Conservation (phyloP, 2,329 filamentous ascomycete genomes). For the Diaporthe capsici region DNA sequence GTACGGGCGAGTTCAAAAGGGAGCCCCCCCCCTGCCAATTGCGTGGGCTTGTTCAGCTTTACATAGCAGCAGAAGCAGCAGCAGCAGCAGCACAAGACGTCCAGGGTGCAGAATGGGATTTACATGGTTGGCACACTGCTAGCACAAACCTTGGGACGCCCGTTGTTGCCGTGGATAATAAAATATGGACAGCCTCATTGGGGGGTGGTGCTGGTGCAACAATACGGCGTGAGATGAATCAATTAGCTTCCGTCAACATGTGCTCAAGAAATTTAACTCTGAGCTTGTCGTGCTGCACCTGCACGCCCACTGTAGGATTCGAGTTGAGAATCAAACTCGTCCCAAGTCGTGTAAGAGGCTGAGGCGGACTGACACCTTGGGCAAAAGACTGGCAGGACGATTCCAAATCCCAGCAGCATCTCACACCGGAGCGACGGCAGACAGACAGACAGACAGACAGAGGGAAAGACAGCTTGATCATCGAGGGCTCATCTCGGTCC, state of each 20-base stretch:
- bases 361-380: conserved; percentile 1
- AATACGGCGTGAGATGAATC: background rate
- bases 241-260: conserved; percentile 19
- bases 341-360: conserved; percentile 26
- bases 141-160: conserved; percentile 1
- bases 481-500: conserved; percentile 29
- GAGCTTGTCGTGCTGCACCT: conserved; percentile 17
- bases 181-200: background rate
- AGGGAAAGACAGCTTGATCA: conserved; percentile 9
- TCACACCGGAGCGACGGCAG: background rate
- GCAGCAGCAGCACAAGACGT: background rate
- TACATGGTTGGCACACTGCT: background rate
- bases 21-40: background rate
- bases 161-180: background rate
- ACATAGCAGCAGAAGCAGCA: background rate
- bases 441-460: background rate
- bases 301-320: background rate
- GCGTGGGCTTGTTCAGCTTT: background rate
- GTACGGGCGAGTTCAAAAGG: background rate
- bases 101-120: background rate
- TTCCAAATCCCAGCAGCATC: background rate
- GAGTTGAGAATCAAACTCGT: conserved; percentile 30
- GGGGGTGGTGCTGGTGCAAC: background rate
- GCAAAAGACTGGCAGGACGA: background rate
- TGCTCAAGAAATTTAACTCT: conserved; percentile 9